These are phyloP conservation scores for Neodidymelliopsis sp. DNA, from an alignment of 2,329 filamentous ascomycete species.

Conservation along the genomic window DNA sequence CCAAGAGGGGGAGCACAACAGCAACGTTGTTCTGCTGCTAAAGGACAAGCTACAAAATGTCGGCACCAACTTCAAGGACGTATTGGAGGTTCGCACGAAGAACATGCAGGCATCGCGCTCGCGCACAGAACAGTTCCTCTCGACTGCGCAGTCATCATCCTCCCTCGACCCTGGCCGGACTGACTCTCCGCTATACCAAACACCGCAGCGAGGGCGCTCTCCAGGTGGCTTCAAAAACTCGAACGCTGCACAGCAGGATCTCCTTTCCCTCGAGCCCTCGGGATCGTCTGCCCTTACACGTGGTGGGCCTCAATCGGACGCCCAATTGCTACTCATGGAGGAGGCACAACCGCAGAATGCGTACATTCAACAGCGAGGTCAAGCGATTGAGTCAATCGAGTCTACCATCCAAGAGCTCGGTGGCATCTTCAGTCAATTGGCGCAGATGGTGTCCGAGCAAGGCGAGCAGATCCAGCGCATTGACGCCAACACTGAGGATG, in stretches of 20 bases:
- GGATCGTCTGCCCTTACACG: constrained; percentile 54
- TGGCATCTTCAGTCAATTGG: constrained; percentile 90
- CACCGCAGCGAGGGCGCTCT: constrained; percentile 71
- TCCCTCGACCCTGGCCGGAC: constrained; percentile 71
- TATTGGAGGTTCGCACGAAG: constrained; percentile 93
- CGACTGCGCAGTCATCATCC: constrained; percentile 74
- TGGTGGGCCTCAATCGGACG: constrained; percentile 71
- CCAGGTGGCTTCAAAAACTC: constrained; percentile 55
- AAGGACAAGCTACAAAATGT: constrained; percentile 94
- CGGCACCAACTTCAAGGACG: constrained; percentile 94
- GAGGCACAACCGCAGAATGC: constrained; percentile 84
- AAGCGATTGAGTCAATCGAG: constrained; percentile 97
- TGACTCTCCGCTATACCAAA: constrained; percentile 86
- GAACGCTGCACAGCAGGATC: constrained; percentile 63
- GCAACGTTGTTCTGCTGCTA: constrained; percentile 91
- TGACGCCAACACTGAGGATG: constrained; percentile 96
- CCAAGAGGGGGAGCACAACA: constrained; percentile 96
- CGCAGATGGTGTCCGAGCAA: constrained; percentile 96
- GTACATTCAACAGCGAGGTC: constrained; percentile 92
- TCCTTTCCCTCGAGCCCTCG: constrained; percentile 81
- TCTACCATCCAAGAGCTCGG: constrained; percentile 93
- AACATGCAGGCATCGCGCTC: constrained; percentile 95
- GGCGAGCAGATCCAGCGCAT: constrained; percentile 97
- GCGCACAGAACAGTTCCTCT: constrained; percentile 95
- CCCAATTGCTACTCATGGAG: constrained; percentile 87